These are phyloP conservation scores for Lichtheimia ornata DNA, from an alignment of 371 early-diverging fungal genomes.

Conservation along the genomic window DNA sequence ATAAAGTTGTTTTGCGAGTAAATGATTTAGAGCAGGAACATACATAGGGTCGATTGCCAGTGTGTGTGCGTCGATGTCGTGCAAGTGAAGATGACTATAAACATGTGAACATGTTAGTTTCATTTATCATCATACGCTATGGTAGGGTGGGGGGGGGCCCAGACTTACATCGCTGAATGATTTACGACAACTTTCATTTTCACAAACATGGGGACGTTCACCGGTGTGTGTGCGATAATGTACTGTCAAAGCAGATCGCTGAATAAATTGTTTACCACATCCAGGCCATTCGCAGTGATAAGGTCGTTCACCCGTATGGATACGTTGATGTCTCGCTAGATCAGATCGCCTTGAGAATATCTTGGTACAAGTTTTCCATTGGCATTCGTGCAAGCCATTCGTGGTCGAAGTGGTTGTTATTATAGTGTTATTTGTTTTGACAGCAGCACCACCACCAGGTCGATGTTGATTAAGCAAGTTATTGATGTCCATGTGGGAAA, in stretches of 20 bases:
- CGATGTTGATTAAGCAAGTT: constrained; percentile 12
- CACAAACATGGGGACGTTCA: constrained; percentile 77
- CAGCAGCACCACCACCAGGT: neutral
- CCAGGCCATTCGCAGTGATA: constrained; percentile 33
- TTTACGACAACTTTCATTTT: constrained; percentile 60
- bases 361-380: constrained; percentile 17
- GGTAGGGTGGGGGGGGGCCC: too few relatives aligned
- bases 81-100: constrained; percentile 24
- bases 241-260: constrained; percentile 78
- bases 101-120: neutral
- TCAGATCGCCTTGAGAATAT: constrained; percentile 21
- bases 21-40: constrained; percentile 22
- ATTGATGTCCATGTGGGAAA: constrained; percentile 16
- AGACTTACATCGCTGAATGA: constrained; percentile 42
- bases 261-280: constrained; percentile 61
- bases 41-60: constrained; percentile 24
- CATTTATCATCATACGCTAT: neutral
- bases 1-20: constrained; percentile 18
- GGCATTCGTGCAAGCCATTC: constrained; percentile 1
- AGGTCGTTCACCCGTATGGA: constrained; percentile 21
- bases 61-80: constrained; percentile 31
- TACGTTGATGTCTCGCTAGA: constrained; percentile 19
- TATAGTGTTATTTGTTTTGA: neutral
- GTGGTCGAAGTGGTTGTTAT: neutral
- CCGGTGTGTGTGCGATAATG: constrained; percentile 82